Percentiles rank a stretch among this genome's conserved stretches.
phyloP scores from a whole-genome alignment of 2,329 filamentous ascomycete species.

The Bertia moriformis region DNA sequence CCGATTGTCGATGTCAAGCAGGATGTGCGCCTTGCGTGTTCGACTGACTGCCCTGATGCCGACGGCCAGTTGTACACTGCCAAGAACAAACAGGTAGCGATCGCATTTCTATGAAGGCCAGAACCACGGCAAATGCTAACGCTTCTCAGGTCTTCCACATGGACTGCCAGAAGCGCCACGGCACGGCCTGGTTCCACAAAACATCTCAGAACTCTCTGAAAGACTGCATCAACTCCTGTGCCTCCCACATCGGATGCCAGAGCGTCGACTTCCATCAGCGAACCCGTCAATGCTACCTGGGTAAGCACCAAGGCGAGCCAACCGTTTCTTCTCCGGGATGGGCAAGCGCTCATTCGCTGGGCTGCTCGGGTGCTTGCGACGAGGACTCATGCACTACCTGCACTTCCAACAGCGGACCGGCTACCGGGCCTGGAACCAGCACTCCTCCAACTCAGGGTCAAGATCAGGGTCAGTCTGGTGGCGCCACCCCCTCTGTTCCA shows the following conservation, averaged over 20 bases:
- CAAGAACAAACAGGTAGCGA: not conserved
- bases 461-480: too few species aligned
- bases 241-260: not conserved
- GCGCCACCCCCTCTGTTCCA: too few species aligned
- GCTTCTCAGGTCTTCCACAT: not conserved
- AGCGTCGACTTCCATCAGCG: not conserved
- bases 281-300: not conserved
- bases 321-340: not conserved
- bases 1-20: not conserved
- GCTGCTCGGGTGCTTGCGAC: not conserved
- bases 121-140: not conserved
- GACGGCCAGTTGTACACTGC: not conserved
- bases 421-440: too few species aligned
- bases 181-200: not conserved
- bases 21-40: not conserved
- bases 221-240: not conserved
- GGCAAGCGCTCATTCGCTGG: not conserved
- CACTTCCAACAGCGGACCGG: not conserved
- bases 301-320: not conserved
- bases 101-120: not conserved
- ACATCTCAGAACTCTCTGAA: not conserved
- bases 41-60: not conserved
- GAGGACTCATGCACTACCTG: not conserved
- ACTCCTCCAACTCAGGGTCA: too few species aligned
- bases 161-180: not conserved